phyloP scores from a whole-genome alignment of 1,284 basidiomycete species.

The Sanghuangporus weigelae region DNA sequence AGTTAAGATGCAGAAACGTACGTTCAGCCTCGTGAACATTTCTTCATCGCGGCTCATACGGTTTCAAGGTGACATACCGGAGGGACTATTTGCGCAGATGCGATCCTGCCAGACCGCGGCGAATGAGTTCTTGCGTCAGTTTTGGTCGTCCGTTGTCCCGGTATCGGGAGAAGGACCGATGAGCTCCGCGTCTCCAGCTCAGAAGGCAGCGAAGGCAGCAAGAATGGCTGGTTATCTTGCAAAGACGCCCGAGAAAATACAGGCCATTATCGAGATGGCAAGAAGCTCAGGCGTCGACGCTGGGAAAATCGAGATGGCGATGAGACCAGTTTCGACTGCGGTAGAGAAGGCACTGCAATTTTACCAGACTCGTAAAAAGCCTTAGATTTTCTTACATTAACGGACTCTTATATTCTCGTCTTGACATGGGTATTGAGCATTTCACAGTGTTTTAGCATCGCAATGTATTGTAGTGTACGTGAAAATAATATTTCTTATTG shows the following conservation, averaged over 20 bases:
- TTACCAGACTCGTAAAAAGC: conserved; percentile 15
- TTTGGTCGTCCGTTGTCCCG: conserved; percentile 88
- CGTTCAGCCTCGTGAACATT: conserved; percentile 21
- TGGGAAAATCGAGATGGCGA: conserved; percentile 59
- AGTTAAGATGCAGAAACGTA: conserved; percentile 59
- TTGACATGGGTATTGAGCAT: background rate
- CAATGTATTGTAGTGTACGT: background rate
- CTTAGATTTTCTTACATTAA: background rate
- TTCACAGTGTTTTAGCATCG: background rate
- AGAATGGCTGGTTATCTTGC: conserved; percentile 83
- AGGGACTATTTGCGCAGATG: conserved; percentile 74
- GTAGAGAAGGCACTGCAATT: conserved; percentile 36
- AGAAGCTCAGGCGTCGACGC: conserved; percentile 59
- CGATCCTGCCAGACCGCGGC: conserved; percentile 87
- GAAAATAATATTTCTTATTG: background rate
- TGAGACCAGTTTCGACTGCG: conserved; percentile 57
- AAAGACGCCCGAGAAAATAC: conserved; percentile 77
- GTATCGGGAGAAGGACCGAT: conserved; percentile 53
- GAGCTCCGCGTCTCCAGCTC: conserved; percentile 45
- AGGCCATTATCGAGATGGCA: conserved; percentile 65
- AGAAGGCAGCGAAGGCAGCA: conserved; percentile 68
- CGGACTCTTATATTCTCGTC: background rate
- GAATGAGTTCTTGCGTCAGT: conserved; percentile 94
- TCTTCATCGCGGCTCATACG: background rate
- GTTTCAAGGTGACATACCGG: conserved; percentile 70